Evolutionary conservation across 2,329 filamentous ascomycete species (phyloP), one percentile per base, ranked within the genome.

Genomic region (Epichloe baconii): DNA sequence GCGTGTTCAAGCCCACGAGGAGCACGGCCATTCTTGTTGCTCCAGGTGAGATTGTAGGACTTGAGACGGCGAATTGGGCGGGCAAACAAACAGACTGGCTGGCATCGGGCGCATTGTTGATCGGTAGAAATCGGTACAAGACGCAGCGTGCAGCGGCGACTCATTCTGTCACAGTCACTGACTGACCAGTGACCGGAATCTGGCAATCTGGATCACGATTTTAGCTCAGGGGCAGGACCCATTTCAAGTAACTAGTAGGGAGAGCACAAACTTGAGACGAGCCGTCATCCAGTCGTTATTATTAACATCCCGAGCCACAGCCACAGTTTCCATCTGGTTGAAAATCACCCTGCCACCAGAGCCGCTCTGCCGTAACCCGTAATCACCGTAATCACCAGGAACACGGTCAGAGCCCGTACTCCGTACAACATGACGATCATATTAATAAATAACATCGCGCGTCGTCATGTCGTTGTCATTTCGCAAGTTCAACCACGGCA

Each of bases 201-300:
- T 15, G 17, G 7, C 19, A 17, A 11, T 51, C 44, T 34, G 17
- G 46, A n/a, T n/a, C 19, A 45, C 21, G 34, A 34, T 34, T 50
- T 52, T 52, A 49, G 47, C 26, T 52, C 55, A 54, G 55, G 54
- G 54, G 52, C 26, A 44, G 15, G 14, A 36, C 15, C 44, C 43
- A 31, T 45, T 57, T 58, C 60, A 62, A 59, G 59, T 61, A 61
- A 4, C 5, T 23, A 2, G 1, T 23, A 46, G 17, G 23, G 38
- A n/a, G 31, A 10, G 17, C 34, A 56, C 53, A 58, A 60, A 52
- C 36, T 58, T 66, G 65, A 67, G 65, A 67, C 65, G 60, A 57
- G 50, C 54, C 52, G 53, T 43, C 48, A 54, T 56, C 64, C 64
- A 67, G 67, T 64, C 62, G 57, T 52, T 7, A 7, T 23, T 23